These are phyloP conservation scores for Malus asiatica DNA, from an alignment of 306 rosid genomes.

Conservation along the genomic window DNA sequence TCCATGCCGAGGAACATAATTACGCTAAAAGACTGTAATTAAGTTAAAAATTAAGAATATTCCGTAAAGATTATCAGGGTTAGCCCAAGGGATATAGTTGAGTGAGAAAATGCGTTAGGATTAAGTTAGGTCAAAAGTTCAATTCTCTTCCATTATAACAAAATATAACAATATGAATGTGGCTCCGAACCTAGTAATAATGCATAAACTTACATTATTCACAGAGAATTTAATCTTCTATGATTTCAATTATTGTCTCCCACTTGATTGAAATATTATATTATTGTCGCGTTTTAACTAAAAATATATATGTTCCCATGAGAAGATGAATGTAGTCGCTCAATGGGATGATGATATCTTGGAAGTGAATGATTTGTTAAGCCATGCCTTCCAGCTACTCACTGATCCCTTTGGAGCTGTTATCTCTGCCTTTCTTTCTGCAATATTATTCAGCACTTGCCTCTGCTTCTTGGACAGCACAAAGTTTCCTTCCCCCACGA, in stretches of 20 bases:
- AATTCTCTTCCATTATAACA: too few species aligned
- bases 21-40: background rate
- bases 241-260: background rate
- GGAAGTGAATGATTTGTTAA: constrained; percentile 28
- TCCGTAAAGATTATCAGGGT: too few species aligned
- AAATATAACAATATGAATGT: too few species aligned
- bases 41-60: background rate
- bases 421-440: constrained; percentile 24
- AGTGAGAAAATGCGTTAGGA: too few species aligned
- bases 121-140: too few species aligned
- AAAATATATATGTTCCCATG: too few species aligned
- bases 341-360: constrained; percentile 21
- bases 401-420: constrained; percentile 27
- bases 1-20: background rate
- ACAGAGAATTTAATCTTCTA: background rate
- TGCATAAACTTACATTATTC: background rate
- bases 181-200: too few species aligned
- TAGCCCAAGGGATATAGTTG: too few species aligned
- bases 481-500: constrained; percentile 37
- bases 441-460: constrained; percentile 5
- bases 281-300: too few species aligned
- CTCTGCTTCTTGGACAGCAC: constrained; percentile 50
- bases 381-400: constrained; percentile 46
- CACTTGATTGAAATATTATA: background rate
- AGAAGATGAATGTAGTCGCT: background rate